Evolutionary conservation across 139 green algal genomes (phyloP).

Genomic region (Chlamydomonas sphaeroides): DNA sequence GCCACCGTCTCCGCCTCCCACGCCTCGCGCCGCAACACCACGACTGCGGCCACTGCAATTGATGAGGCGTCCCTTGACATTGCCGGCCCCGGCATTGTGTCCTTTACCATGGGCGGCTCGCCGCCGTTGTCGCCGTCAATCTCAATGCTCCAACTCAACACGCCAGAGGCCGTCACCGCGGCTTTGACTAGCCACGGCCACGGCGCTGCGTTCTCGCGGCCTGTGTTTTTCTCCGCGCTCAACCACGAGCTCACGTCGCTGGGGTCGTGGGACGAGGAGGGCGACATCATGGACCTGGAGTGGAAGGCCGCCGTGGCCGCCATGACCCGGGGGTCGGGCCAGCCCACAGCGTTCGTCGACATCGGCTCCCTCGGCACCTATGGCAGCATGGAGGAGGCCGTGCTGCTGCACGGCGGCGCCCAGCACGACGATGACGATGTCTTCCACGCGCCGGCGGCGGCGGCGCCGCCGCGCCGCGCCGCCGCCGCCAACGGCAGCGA

Average conservation of each 20-base stretch:
- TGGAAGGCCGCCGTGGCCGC: constrained; percentile 11
- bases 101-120: constrained; percentile 24
- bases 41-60: background rate
- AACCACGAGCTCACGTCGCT: constrained; percentile 24
- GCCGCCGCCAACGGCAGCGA: background rate
- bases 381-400: constrained; percentile 2
- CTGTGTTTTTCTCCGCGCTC: constrained; percentile 29
- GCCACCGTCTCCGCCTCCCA: background rate
- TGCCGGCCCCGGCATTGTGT: background rate
- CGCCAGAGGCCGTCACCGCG: constrained; percentile 31
- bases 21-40: too few species aligned
- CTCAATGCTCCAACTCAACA: constrained; percentile 33
- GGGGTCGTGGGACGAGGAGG: constrained; percentile 13
- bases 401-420: too few species aligned
- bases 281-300: constrained; percentile 25
- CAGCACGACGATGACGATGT: too few species aligned
- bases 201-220: constrained; percentile 24
- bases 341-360: too few species aligned
- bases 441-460: too few species aligned
- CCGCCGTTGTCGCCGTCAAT: constrained; percentile 7
- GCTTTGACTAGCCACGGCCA: constrained; percentile 32
- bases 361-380: background rate
- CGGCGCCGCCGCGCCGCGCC: too few species aligned
- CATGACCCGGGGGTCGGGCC: too few species aligned
- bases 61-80: background rate